Conservation (phyloP, 148 eudicot genomes). For the Rhododendron kiyosumense region DNA sequence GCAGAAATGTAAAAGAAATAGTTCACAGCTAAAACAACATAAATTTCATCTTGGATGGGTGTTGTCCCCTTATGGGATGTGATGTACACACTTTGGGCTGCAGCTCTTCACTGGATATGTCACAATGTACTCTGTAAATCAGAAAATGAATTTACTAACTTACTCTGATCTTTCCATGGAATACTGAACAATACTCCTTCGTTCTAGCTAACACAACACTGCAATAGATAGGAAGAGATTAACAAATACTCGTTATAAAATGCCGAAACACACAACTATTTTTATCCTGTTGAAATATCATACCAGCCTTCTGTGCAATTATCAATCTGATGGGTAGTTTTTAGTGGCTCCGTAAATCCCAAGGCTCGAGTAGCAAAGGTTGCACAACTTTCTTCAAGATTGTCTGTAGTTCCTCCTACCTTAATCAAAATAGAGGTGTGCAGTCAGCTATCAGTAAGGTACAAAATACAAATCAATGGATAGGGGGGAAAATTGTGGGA, state of each 20-base stretch:
- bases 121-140: background rate
- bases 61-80: background rate
- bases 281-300: slow-evolving; percentile 4
- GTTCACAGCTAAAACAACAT: background rate
- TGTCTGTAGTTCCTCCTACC: slow-evolving; percentile 98
- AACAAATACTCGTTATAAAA: background rate
- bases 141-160: slow-evolving; percentile 21
- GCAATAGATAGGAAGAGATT: slow-evolving; percentile 22
- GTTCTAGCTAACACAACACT: slow-evolving; percentile 90
- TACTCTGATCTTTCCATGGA: slow-evolving; percentile 88
- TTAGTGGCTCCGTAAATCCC: slow-evolving; percentile 55
- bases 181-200: slow-evolving; percentile 77
- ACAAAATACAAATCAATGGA: background rate
- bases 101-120: background rate
- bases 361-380: slow-evolving; percentile 93
- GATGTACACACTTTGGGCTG: background rate
- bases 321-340: slow-evolving; percentile 97
- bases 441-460: background rate
- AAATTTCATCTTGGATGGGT: background rate
- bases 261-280: background rate
- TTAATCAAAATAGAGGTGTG: slow-evolving; percentile 16
- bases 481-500: background rate
- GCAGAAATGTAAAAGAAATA: background rate
- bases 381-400: slow-evolving; percentile 93
- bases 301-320: slow-evolving; percentile 99